Conservation (phyloP, 1,284 basidiomycete species). For the Ustilago lituana region DNA sequence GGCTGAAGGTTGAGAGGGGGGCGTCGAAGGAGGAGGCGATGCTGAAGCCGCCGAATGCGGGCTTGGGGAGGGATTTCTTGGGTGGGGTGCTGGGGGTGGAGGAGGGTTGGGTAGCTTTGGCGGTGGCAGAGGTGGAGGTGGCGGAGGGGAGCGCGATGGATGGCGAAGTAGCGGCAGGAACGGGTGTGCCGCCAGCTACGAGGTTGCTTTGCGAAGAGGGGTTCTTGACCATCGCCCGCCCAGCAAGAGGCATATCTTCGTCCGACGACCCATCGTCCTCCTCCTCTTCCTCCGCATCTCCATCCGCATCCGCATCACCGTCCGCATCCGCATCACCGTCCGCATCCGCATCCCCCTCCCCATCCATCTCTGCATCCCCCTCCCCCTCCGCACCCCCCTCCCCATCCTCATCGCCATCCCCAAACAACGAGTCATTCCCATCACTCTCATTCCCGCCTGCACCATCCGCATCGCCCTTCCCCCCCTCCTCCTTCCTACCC, state of each 20-base stretch:
- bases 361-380: constrained; percentile 47
- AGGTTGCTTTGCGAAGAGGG: constrained; percentile 19
- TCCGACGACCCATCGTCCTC: constrained; percentile 67
- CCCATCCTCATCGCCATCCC: constrained; percentile 36
- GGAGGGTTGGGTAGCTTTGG: neutral
- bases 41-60: constrained; percentile 58
- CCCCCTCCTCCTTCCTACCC: constrained; percentile 4
- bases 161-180: constrained; percentile 17
- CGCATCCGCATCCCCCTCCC: constrained; percentile 41
- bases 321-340: constrained; percentile 48
- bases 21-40: constrained; percentile 59
- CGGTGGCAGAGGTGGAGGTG: neutral
- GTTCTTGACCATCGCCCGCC: constrained; percentile 31
- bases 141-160: constrained; percentile 15
- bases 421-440: constrained; percentile 49
- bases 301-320: constrained; percentile 18
- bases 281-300: constrained; percentile 29
- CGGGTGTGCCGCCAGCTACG: constrained; percentile 1
- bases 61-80: constrained; percentile 52
- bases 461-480: constrained; percentile 19
- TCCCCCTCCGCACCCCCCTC: constrained; percentile 56
- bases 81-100: constrained; percentile 12
- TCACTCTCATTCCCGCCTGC: constrained; percentile 21
- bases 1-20: constrained; percentile 72
- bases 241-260: constrained; percentile 49